Conservation (phyloP, 495 filamentous ascomycete genomes). For the Penicillium malachiteum region DNA sequence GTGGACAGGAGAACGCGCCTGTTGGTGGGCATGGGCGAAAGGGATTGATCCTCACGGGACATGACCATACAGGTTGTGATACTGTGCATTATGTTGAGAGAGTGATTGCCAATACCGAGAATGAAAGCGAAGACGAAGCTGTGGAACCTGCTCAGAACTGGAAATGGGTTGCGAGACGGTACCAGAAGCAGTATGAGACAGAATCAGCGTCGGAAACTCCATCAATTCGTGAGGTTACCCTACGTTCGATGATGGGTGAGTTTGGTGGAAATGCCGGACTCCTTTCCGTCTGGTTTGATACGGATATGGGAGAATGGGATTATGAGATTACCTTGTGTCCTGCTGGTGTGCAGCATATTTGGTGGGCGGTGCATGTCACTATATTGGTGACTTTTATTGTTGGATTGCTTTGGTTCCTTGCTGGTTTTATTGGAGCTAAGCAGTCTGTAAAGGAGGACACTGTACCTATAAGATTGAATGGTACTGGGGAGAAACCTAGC, state of each 20-base stretch:
- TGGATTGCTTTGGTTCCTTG: constrained; percentile 13
- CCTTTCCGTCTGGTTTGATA: constrained; percentile 85
- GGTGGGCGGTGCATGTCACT: constrained; percentile 85
- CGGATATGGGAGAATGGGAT: constrained; percentile 64
- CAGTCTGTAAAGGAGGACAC: neutral
- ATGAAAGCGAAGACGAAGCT: constrained; percentile 18
- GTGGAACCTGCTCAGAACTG: constrained; percentile 19
- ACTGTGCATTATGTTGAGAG: constrained; percentile 74
- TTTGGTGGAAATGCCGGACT: constrained; percentile 87
- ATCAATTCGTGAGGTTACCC: constrained; percentile 80
- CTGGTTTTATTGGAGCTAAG: neutral
- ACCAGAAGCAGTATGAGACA: constrained; percentile 5
- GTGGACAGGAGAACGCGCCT: constrained; percentile 49
- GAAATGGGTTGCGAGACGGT: constrained; percentile 38
- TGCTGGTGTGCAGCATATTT: constrained; percentile 83
- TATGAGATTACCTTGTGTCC: constrained; percentile 76
- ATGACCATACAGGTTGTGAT: constrained; percentile 94
- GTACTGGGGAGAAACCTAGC: neutral
- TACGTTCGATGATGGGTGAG: constrained; percentile 98
- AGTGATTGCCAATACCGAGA: constrained; percentile 1
- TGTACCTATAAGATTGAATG: neutral
- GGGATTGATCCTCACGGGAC: constrained; percentile 81
- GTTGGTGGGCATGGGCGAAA: constrained; percentile 61
- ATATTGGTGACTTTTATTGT: constrained; percentile 54
- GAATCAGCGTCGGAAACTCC: constrained; percentile 15